phyloP scores from a whole-genome alignment of 805 yeast species.

The Lipomyces lipofer region DNA sequence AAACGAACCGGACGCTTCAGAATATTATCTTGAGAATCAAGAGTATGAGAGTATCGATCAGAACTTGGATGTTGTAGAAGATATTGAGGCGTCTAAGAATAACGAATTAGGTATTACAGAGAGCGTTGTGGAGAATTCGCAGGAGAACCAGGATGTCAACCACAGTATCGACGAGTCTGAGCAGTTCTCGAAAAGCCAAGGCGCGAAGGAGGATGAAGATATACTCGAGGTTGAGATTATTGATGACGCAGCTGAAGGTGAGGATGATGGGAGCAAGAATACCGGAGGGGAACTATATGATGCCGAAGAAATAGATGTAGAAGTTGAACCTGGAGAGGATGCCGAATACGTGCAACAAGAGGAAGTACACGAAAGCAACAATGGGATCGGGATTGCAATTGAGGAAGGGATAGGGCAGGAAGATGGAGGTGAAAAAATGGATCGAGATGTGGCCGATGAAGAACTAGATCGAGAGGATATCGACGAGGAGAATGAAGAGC shows the following conservation, averaged over 20 bases:
- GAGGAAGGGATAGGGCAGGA: background rate
- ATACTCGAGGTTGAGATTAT: no score
- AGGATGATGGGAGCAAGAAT: no score
- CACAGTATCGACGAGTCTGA: no score
- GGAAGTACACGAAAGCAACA: conserved; percentile 1
- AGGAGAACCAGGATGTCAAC: conserved; percentile 9
- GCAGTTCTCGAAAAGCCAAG: no score
- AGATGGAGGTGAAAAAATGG: conserved; percentile 2
- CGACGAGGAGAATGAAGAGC: conserved; percentile 3
- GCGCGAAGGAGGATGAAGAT: no score
- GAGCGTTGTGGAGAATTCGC: background rate
- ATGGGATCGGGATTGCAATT: no score
- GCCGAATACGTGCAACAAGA: background rate
- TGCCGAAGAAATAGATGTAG: no score
- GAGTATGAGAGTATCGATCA: background rate
- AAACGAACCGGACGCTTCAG: no score
- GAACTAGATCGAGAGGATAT: conserved; percentile 14
- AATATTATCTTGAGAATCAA: no score
- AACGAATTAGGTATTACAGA: background rate
- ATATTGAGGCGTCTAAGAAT: background rate
- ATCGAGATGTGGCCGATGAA: conserved; percentile 12
- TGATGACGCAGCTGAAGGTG: no score
- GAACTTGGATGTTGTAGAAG: background rate
- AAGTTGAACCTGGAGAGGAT: background rate
- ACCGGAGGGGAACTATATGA: no score